Base-by-base conservation (phyloP, 176 grass and related monocot species). In the Aegilops longissima region DNA sequence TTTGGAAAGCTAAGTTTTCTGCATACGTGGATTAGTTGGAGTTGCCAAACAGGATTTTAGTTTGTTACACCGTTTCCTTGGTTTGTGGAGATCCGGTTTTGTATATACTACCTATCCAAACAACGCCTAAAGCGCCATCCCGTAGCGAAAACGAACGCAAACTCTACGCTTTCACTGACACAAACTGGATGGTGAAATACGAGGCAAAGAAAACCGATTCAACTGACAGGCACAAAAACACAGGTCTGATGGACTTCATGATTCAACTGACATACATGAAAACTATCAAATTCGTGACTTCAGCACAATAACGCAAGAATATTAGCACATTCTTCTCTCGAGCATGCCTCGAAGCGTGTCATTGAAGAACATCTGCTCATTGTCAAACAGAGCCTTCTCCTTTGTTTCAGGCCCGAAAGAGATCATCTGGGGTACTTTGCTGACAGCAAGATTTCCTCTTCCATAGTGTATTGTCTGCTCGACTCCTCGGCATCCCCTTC, bases 401-500 rank as follows among this genome's bases (percentile, higher is more conserved):
- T 76, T 31, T 18, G 73, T 52, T 52, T 76, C 58, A 42, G 34
- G 8, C 58, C 36, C 24, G 12, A 20, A 10, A 18, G 38, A 0
- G 3, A 62, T 78, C 68, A 83, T 2, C 51, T 20, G 1, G 84
- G 54, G n/a, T 77, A 90, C 39, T 79, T 79, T n/a, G 36, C 35
- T 0, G 89, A 87, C 56, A 79, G 33, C 30, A 87, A 23, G 34
- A 83, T 83, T 12, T 87, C 88, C 25, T 87, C 81, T 29, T 90
- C 84, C 35, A 78, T 82, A 31, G 79, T 78, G 8, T 83, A 80
- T 58, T 84, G 63, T 9, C 54, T 80, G 16, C 74, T 84, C 17
- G 49, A 8, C 33, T 66, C 80, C 5, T 18, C 45, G 0, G 2
- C 39, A 12, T 12, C 36, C n/a, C 23, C 62, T 66, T 65, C 64